Evolutionary conservation across 371 early-diverging fungal species (phyloP).

Genomic region (Mortierella sp.): DNA sequence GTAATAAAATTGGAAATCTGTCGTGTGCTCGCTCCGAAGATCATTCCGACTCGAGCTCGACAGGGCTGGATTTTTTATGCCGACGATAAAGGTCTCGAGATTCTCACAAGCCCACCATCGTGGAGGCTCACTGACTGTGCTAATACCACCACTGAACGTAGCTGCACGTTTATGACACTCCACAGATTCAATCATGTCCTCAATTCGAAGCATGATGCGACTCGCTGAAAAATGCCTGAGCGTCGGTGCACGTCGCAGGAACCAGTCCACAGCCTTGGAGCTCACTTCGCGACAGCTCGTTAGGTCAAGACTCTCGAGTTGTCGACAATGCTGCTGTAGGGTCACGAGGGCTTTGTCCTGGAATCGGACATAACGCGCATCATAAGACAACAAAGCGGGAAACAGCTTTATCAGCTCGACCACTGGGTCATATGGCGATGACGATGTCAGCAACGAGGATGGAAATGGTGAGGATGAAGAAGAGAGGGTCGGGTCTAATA

Average conservation of each 20-base stretch:
- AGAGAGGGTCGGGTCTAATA: no score
- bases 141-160: not conserved
- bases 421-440: conserved; percentile 15
- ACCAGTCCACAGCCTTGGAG: conserved; percentile 16
- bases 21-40: conserved; percentile 6
- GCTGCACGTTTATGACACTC: conserved; percentile 13
- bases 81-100: conserved; percentile 35
- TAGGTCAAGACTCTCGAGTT: conserved; percentile 25
- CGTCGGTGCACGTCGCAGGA: conserved; percentile 5
- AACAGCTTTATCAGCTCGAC: conserved; percentile 18
- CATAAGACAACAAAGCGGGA: conserved; percentile 19
- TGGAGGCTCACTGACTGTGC: not conserved
- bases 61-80: conserved; percentile 18
- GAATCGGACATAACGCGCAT: conserved; percentile 31
- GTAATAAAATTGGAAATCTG: conserved; percentile 28
- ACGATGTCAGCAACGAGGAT: no score
- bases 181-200: conserved; percentile 17
- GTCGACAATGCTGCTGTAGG: conserved; percentile 19
- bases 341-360: conserved; percentile 20
- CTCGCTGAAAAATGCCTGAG: conserved; percentile 26
- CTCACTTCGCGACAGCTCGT: conserved; percentile 23
- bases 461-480: no score
- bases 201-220: conserved; percentile 5
- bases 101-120: conserved; percentile 22
- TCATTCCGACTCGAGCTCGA: conserved; percentile 2